Evolutionary conservation across 257 asterid genomes (phyloP).

Genomic region (Leptodermis oblonga): DNA sequence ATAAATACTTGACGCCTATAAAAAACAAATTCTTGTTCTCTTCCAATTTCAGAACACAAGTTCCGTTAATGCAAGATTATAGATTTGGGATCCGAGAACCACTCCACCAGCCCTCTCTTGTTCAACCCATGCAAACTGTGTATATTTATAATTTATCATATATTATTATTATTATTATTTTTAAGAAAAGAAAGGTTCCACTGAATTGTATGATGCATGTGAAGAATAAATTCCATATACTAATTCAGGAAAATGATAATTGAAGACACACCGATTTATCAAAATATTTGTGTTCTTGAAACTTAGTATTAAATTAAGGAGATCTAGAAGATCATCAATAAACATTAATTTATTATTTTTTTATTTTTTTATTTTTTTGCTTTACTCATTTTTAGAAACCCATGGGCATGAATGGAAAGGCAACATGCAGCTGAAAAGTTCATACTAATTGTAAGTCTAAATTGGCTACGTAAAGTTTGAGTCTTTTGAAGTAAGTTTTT

Average conservation of each 20-base stretch:
- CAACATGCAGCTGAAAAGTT: background rate
- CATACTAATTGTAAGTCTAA: background rate
- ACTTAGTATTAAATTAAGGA: background rate
- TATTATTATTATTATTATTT: background rate
- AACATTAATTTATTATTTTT: background rate
- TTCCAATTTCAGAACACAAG: too few relatives aligned
- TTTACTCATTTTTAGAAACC: constrained; percentile 11
- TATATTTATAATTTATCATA: too few relatives aligned
- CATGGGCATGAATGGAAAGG: background rate
- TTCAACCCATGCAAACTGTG: too few relatives aligned
- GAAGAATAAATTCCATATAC: constrained; percentile 3
- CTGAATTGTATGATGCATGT: background rate
- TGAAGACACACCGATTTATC: background rate
- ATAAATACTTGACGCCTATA: too few relatives aligned
- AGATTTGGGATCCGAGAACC: too few relatives aligned
- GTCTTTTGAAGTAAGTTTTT: constrained; percentile 35
- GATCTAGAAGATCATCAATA: background rate
- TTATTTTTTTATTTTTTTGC: background rate
- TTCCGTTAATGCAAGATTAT: too few relatives aligned
- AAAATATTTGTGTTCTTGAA: background rate
- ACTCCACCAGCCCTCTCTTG: too few relatives aligned
- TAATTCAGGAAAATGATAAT: background rate
- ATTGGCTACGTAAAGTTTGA: background rate
- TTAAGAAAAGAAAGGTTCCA: background rate
- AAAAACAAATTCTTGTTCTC: too few relatives aligned